phyloP scores from a whole-genome alignment of 257 asterid genomes.

The Solanum pennellii region DNA sequence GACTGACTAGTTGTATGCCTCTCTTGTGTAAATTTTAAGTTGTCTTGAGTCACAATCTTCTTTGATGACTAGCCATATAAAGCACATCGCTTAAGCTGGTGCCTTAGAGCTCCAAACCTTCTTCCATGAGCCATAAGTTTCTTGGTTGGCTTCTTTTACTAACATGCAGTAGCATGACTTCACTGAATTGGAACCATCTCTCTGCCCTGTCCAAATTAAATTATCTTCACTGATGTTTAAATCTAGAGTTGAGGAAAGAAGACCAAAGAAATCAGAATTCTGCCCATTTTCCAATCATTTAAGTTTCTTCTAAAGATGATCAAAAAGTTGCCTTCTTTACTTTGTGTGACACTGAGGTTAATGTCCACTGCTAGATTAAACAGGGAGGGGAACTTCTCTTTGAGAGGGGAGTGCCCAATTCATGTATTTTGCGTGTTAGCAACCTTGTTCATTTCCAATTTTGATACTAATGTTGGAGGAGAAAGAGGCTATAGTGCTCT shows the following conservation, averaged over 20 bases:
- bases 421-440: neutral
- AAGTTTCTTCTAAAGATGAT: neutral
- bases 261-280: neutral
- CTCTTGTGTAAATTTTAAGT: neutral
- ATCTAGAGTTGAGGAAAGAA: neutral
- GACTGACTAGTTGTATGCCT: neutral
- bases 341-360: neutral
- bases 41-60: neutral
- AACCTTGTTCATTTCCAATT: neutral
- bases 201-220: neutral
- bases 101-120: neutral
- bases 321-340: neutral
- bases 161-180: neutral
- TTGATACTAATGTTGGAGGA: neutral
- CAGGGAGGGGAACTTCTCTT: neutral
- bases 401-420: neutral
- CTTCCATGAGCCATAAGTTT: neutral
- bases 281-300: neutral
- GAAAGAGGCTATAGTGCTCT: neutral
- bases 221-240: neutral
- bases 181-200: neutral
- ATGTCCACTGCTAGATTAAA: neutral
- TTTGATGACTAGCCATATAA: neutral
- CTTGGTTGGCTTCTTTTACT: neutral
- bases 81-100: neutral